phyloP scores from a whole-genome alignment of 2,329 filamentous ascomycete genomes.

The Trichoderma atroviride region DNA sequence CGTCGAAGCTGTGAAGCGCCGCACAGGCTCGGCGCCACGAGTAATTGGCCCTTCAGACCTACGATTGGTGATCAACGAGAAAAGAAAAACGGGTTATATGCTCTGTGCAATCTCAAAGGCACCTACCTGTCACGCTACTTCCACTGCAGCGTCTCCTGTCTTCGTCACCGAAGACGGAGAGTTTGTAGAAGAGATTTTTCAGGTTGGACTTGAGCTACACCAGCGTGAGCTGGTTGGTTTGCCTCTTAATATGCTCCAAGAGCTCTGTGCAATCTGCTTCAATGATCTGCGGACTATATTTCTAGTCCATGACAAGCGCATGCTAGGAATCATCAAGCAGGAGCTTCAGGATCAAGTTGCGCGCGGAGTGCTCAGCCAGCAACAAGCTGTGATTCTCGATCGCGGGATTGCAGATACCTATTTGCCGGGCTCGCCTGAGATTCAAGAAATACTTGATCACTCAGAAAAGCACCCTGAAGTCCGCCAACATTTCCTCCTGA shows the following conservation, averaged over 20 bases:
- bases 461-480: conserved; percentile 25
- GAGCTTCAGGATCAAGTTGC: conserved; percentile 38
- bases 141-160: not conserved
- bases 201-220: conserved; percentile 45
- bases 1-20: conserved; percentile 34
- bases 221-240: conserved; percentile 43
- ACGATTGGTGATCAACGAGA: conserved; percentile 36
- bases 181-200: conserved; percentile 39
- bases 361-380: conserved; percentile 33
- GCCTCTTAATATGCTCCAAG: conserved; percentile 38
- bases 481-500: conserved; percentile 41
- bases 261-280: conserved; percentile 43
- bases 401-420: conserved; percentile 41
- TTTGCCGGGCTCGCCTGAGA: conserved; percentile 36
- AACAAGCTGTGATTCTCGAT: conserved; percentile 35
- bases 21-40: conserved; percentile 38
- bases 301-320: conserved; percentile 48
- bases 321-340: conserved; percentile 44
- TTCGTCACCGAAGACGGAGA: conserved; percentile 33
- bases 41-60: conserved; percentile 42
- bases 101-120: conserved; percentile 37
- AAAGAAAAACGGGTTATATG: conserved; percentile 33
- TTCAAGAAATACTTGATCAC: conserved; percentile 31
- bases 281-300: conserved; percentile 47
- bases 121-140: not conserved